These are phyloP conservation scores for Tolypocladium guangdongense DNA, from an alignment of 2,329 filamentous ascomycete genomes.

Conservation along the genomic window DNA sequence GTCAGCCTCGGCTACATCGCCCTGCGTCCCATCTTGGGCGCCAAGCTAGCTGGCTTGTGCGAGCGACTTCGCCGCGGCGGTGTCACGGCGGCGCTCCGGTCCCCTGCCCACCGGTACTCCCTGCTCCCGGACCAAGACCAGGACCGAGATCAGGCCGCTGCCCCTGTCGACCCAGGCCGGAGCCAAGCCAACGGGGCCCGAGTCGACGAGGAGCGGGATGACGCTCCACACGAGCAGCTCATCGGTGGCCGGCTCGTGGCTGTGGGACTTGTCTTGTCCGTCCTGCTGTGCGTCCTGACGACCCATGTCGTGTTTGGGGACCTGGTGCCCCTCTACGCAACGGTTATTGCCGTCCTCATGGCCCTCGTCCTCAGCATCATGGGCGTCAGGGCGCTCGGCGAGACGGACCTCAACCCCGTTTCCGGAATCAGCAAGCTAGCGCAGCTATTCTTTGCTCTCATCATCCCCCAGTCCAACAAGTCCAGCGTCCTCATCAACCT, in stretches of 20 bases:
- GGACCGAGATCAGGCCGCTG: not conserved
- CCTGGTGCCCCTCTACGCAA: conserved; percentile 69
- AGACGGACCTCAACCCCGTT: conserved; percentile 93
- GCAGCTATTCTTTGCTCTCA: conserved; percentile 86
- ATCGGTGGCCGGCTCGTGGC: conserved; percentile 61
- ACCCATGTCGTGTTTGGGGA: conserved; percentile 76
- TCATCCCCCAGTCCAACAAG: conserved; percentile 68
- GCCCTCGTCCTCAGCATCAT: conserved; percentile 70
- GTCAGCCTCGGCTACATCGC: conserved; percentile 76
- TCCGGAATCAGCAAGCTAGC: conserved; percentile 95
- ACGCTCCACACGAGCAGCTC: conserved; percentile 75
- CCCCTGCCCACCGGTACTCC: conserved; percentile 11
- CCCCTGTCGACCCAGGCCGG: not conserved
- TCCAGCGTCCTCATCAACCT: conserved; percentile 93
- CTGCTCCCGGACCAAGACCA: conserved; percentile 6
- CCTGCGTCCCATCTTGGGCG: conserved; percentile 41
- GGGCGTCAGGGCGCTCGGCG: conserved; percentile 56
- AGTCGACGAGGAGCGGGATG: conserved; percentile 43
- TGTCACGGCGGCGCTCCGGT: conserved; percentile 2
- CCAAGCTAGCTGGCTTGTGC: not conserved
- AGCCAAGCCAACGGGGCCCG: not conserved
- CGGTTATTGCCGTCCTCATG: conserved; percentile 69
- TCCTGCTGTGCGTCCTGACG: conserved; percentile 68
- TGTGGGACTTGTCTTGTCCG: conserved; percentile 65
- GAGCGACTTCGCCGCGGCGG: not conserved